A percentile compares a stretch with the other conserved stretches of the same genome.
These are phyloP conservation scores for Scortechinia acanthostroma DNA, from an alignment of 2,329 filamentous ascomycete species.

Conservation along the genomic window DNA sequence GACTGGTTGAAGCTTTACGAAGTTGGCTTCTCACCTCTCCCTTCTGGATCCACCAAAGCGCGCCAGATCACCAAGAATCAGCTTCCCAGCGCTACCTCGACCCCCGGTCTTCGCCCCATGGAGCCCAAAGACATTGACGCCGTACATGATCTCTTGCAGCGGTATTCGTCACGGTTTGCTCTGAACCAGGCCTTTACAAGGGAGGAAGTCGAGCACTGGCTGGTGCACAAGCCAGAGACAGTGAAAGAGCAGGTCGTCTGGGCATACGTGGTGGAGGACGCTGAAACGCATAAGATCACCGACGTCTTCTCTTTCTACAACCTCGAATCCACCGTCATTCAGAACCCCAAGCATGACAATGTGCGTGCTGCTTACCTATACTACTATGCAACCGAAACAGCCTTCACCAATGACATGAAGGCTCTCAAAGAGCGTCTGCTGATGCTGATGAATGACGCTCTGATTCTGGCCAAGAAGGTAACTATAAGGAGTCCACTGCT, in stretches of 20 bases:
- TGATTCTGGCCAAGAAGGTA: constrained; percentile 75
- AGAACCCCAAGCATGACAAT: constrained; percentile 55
- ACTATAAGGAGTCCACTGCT: background rate
- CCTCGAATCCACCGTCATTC: constrained; percentile 87
- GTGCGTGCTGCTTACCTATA: constrained; percentile 91
- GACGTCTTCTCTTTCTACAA: constrained; percentile 97
- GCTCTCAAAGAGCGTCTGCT: constrained; percentile 76
- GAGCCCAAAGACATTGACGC: constrained; percentile 69
- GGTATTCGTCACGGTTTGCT: constrained; percentile 74
- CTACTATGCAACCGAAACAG: constrained; percentile 86
- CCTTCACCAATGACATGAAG: constrained; percentile 47
- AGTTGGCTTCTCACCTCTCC: constrained; percentile 85
- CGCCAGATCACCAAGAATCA: constrained; percentile 82
- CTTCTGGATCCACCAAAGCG: constrained; percentile 73
- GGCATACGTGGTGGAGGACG: constrained; percentile 82
- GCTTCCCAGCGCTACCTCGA: constrained; percentile 68
- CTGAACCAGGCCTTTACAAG: constrained; percentile 75
- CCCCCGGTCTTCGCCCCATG: constrained; percentile 74
- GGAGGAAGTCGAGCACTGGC: constrained; percentile 82
- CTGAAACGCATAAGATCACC: constrained; percentile 71
- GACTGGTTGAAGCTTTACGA: constrained; percentile 97
- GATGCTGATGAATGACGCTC: constrained; percentile 71
- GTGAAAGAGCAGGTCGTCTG: constrained; percentile 76
- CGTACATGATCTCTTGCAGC: constrained; percentile 67
- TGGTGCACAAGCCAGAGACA: constrained; percentile 59